Base-by-base conservation (phyloP, 257 asterid species). In the Eucommia ulmoides region DNA sequence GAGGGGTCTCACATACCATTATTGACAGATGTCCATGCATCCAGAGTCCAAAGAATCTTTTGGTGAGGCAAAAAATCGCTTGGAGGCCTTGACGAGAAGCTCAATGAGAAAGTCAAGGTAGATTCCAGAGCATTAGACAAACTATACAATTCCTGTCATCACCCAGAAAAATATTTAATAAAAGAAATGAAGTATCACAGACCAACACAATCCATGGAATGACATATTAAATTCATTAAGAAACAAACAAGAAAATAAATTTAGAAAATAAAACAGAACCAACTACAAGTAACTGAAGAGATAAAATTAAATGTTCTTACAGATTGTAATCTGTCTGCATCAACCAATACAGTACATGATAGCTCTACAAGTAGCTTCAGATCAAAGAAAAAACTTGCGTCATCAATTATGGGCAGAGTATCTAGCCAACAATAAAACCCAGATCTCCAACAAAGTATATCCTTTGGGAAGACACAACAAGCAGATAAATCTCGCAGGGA, bases 61-160 rank as follows among this genome's bases (percentile, higher is more conserved):
- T 83, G 91, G 61, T 85, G 94, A 41, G 93, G 86, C 51, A 72
- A 46, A 59, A 81, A 75, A 63, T 91, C 93, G 50, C 80, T 70
- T 16, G 86, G 89, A 56, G 83, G 71, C 77, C 95, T 80, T 53
- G 96, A 73, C 3, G 96, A 80, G 70, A 66, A 67, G 38, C 55
- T 60, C 64, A 81, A 50, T 22, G 87, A 72, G 71, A 83, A 77
- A 35, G 65, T 51, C 77, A 79, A 44, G 50, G 82, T 69, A 26
- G 75, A 66, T 55, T 71, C 64, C 53, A 91, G 20, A 49, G 19
- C 72, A 50, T 68, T 64, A 49, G 78, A 59, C 60, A 75, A 56
- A 65, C 54, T 54, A 20, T 62, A 58, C 53, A 85, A 62, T 62
- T 61, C 83, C 93, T 82, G 85, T 54, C 59, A 63, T 33, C 20